Evolutionary conservation across 768 basidiomycete genomes (phyloP).

Genomic region (Xerocomellus intermedius): DNA sequence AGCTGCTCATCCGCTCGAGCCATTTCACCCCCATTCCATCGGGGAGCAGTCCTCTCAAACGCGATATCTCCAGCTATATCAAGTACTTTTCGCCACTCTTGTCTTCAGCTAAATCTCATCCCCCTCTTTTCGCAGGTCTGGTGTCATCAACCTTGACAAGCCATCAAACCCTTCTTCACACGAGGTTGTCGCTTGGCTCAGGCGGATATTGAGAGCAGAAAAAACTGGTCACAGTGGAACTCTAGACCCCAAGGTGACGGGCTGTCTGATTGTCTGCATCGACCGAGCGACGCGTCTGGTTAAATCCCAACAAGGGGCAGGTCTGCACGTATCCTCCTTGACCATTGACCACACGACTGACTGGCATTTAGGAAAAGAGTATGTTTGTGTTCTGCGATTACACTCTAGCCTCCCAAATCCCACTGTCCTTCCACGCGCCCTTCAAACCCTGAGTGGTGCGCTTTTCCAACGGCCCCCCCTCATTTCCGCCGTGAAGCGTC

Average conservation of each 20-base stretch:
- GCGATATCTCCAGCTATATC: slow-evolving; percentile 88
- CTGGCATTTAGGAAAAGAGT: slow-evolving; percentile 78
- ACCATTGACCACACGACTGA: not conserved
- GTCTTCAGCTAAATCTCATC: not conserved
- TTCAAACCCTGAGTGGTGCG: slow-evolving; percentile 96
- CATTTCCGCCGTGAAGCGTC: slow-evolving; percentile 98
- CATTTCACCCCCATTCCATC: slow-evolving; percentile 98
- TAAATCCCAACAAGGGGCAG: slow-evolving; percentile 98
- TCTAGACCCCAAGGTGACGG: slow-evolving; percentile 98
- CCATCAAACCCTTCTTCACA: slow-evolving; percentile 99
- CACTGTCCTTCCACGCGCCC: slow-evolving; percentile 83
- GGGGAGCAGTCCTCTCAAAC: slow-evolving; percentile 92
- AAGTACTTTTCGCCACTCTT: slow-evolving; percentile 50
- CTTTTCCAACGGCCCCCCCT: slow-evolving; percentile 98
- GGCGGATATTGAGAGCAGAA: slow-evolving; percentile 94
- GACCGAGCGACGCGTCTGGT: slow-evolving; percentile 97
- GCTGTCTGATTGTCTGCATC: slow-evolving; percentile 98
- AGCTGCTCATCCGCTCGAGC: slow-evolving; percentile 87
- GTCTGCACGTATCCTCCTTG: slow-evolving; percentile 41
- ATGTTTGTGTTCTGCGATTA: slow-evolving; percentile 93
- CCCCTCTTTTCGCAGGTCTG: slow-evolving; percentile 61
- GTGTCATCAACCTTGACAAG: slow-evolving; percentile 99
- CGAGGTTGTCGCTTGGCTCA: slow-evolving; percentile 98
- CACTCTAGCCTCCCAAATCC: slow-evolving; percentile 82
- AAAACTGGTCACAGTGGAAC: slow-evolving; percentile 99